Percentiles rank a stretch among this genome's conserved stretches.
Evolutionary conservation across 352 stramenopile genomes (phyloP).

Genomic region (Globisporangium solare): DNA sequence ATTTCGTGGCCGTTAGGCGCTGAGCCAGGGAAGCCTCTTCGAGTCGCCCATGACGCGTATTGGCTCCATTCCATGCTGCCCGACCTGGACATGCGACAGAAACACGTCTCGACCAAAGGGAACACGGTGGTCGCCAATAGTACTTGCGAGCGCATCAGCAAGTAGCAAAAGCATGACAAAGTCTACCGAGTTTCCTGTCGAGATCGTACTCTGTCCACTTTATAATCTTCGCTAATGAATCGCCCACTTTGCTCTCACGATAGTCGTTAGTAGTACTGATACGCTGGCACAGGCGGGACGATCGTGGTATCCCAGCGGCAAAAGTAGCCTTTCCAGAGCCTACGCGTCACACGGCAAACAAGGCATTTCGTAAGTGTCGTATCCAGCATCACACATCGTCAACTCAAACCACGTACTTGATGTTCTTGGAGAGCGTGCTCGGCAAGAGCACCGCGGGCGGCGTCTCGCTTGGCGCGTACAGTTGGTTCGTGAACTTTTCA

Average conservation of each 20-base stretch:
- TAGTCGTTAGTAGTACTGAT: slow-evolving; percentile 68
- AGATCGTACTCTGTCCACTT: too few species aligned
- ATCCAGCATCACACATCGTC: neutral
- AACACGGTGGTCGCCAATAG: too few species aligned
- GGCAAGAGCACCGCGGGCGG: slow-evolving; percentile 37
- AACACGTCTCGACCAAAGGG: too few species aligned
- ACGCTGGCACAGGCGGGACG: slow-evolving; percentile 56
- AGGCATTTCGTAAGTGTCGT: neutral
- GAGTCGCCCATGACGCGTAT: neutral
- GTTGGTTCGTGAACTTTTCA: slow-evolving; percentile 64
- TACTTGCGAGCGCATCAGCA: too few species aligned
- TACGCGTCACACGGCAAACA: slow-evolving; percentile 17
- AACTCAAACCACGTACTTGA: slow-evolving; percentile 50
- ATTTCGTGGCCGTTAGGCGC: slow-evolving; percentile 18
- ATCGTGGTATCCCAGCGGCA: slow-evolving; percentile 80
- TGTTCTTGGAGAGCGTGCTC: slow-evolving; percentile 84
- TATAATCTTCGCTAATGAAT: too few species aligned
- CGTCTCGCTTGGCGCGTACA: slow-evolving; percentile 48
- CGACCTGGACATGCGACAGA: neutral
- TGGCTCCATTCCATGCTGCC: neutral
- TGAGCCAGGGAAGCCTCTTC: slow-evolving; percentile 6
- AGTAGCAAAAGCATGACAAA: too few species aligned
- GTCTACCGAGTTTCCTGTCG: too few species aligned
- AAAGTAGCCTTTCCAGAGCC: slow-evolving; percentile 85
- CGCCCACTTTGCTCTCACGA: too few species aligned